These are phyloP conservation scores for Melanomma pulvis-pyrius DNA, from an alignment of 495 filamentous ascomycete species.

Conservation along the genomic window DNA sequence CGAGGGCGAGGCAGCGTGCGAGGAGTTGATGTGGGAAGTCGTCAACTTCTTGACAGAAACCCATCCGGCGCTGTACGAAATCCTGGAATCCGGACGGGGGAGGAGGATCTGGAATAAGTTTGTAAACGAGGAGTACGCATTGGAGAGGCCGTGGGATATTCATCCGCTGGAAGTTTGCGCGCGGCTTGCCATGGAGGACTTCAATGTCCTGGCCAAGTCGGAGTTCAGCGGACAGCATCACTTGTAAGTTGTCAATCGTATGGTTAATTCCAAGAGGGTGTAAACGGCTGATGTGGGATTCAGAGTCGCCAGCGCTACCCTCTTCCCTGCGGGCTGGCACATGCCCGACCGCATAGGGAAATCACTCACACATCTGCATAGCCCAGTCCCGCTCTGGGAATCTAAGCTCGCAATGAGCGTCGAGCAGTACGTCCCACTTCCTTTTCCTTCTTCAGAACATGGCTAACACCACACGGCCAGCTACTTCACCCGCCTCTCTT, in stretches of 20 bases:
- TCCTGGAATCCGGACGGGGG: slow-evolving; percentile 38
- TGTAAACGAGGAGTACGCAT: slow-evolving; percentile 53
- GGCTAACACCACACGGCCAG: too few species aligned
- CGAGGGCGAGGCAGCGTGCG: slow-evolving; percentile 54
- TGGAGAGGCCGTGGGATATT: slow-evolving; percentile 40
- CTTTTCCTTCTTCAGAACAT: too few species aligned
- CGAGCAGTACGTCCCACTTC: too few species aligned
- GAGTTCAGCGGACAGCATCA: slow-evolving; percentile 52
- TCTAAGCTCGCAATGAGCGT: too few species aligned
- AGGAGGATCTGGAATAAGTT: slow-evolving; percentile 52
- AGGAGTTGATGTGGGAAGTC: slow-evolving; percentile 56
- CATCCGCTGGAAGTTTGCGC: slow-evolving; percentile 62
- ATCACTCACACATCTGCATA: slow-evolving; percentile 56
- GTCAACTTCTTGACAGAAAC: slow-evolving; percentile 54
- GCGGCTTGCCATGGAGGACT: slow-evolving; percentile 60
- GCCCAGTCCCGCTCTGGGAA: slow-evolving; percentile 58
- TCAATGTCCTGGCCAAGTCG: slow-evolving; percentile 58
- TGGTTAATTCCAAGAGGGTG: not conserved
- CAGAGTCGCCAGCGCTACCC: slow-evolving; percentile 59
- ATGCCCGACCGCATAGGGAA: slow-evolving; percentile 59
- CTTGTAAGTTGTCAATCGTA: slow-evolving; percentile 51
- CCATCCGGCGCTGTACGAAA: slow-evolving; percentile 52
- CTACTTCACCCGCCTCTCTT: slow-evolving; percentile 19
- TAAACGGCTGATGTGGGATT: not conserved
- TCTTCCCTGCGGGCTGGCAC: slow-evolving; percentile 62